phyloP scores from a whole-genome alignment of 371 early-diverging fungal genomes.

The Mycotypha africana region DNA sequence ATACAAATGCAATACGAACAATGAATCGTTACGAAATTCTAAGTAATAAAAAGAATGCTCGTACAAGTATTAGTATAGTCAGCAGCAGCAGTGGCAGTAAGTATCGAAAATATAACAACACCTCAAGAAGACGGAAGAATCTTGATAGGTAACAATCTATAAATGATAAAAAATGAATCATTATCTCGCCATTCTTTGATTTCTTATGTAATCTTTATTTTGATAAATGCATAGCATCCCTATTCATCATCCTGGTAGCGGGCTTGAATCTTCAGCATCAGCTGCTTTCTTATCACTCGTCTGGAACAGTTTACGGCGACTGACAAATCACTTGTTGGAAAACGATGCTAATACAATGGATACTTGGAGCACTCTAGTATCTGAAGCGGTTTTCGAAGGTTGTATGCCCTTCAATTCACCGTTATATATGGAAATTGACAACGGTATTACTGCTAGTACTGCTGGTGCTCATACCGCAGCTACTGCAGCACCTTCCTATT shows the following conservation, averaged over 20 bases:
- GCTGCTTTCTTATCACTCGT: slow-evolving; percentile 32
- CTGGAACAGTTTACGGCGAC: slow-evolving; percentile 33
- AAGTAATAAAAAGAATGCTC: too few species aligned
- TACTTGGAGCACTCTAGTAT: slow-evolving; percentile 27
- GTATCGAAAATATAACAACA: too few species aligned
- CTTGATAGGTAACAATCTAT: too few species aligned
- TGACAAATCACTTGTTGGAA: slow-evolving; percentile 35
- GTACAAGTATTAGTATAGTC: too few species aligned
- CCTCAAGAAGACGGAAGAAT: too few species aligned
- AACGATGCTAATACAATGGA: slow-evolving; percentile 41
- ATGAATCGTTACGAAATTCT: too few species aligned
- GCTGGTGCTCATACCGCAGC: too few species aligned
- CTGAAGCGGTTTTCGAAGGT: slow-evolving; percentile 42
- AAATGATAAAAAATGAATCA: too few species aligned
- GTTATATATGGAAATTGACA: slow-evolving; percentile 40
- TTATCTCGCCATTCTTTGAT: too few species aligned
- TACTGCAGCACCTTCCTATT: neutral
- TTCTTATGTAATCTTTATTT: too few species aligned
- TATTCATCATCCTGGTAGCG: slow-evolving; percentile 37
- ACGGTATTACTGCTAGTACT: too few species aligned
- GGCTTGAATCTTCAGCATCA: slow-evolving; percentile 25
- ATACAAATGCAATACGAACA: neutral
- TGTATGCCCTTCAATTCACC: slow-evolving; percentile 41
- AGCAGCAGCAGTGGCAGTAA: neutral
- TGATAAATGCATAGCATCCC: slow-evolving; percentile 44